A percentile compares a stretch with the other conserved stretches of the same genome.
Evolutionary conservation across 495 filamentous ascomycete genomes (phyloP).

Genomic region (Mytilinidion resinicola): DNA sequence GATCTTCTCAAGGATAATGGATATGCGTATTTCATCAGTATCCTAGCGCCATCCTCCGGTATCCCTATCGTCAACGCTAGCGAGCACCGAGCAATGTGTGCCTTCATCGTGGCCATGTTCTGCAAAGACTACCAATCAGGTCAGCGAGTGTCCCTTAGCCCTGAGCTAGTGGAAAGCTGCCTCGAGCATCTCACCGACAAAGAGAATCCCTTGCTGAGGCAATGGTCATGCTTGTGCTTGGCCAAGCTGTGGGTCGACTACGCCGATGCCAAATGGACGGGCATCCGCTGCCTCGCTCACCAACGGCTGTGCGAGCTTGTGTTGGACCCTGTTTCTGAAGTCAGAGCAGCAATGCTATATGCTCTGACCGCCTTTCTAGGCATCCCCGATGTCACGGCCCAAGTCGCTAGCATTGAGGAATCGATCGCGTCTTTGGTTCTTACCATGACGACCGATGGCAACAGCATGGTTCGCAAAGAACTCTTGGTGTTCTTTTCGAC

Average conservation of each 20-base stretch:
- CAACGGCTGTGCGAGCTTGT: conserved; percentile 70
- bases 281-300: conserved; percentile 75
- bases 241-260: conserved; percentile 91
- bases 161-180: conserved; percentile 79
- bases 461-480: conserved; percentile 87
- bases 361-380: conserved; percentile 90
- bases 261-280: conserved; percentile 88
- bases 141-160: conserved; percentile 77
- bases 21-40: conserved; percentile 90
- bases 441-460: conserved; percentile 84
- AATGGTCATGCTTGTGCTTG: conserved; percentile 95
- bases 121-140: conserved; percentile 90
- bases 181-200: conserved; percentile 72
- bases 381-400: conserved; percentile 85
- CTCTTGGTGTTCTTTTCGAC: conserved; percentile 87
- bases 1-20: conserved; percentile 95
- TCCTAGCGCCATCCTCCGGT: conserved; percentile 64
- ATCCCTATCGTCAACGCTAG: conserved; percentile 74
- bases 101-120: conserved; percentile 94
- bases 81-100: conserved; percentile 98
- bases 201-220: conserved; percentile 80
- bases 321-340: conserved; percentile 89
- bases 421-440: conserved; percentile 76
- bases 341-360: conserved; percentile 86
- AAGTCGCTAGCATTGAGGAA: conserved; percentile 85